Evolutionary conservation across 2,329 filamentous ascomycete species (phyloP), one percentile per base, ranked within the genome.

Genomic region (Fusarium odoratissimum): DNA sequence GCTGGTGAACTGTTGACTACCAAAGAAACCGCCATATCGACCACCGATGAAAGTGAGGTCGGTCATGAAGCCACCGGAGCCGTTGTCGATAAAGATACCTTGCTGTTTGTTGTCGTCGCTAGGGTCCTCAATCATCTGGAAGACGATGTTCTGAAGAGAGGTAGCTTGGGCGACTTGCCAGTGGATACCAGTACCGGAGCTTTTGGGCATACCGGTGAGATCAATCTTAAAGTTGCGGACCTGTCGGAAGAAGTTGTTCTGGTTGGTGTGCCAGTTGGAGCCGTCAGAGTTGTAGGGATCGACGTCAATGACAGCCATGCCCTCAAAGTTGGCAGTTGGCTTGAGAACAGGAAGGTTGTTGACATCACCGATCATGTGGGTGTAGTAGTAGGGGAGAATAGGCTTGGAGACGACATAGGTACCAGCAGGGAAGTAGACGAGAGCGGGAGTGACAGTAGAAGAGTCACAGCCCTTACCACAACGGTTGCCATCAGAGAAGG

Each of bases 361-460:
- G 54, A 92, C 91, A 84, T 98, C 95, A 64, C 95, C 95, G 40
- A 98, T 87, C 69, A 98, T 90, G 81, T 98, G 95, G 14, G 95
- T 97, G 85, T 97, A 97, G 87, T 98, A 98, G 82, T 92, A 92
- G 80, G 95, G 92, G 57, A 95, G 83, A 74, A 98, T 90, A 28
- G 95, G 93, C 77, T 86, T 88, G 79, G 91, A 94, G 76, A 98
- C 91, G 23, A 93, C 79, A 79, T 98, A 98, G 63, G 91, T 97
- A 73, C 95, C 95, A 16, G 93, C 86, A 42, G 95, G 95, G 85
- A 98, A 97, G 86, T 97, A 98, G 59, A 98, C 90, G 19, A 98
- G 85, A 31, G 94, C 95, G 1, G 95, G 95, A 3, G 91, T 90
- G n/a, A 89, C 89, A 6, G 95, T 98, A 37, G 89, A 90, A 4